These are phyloP conservation scores for Beauveria pseudobassiana DNA, from an alignment of 2,329 filamentous ascomycete genomes.

Conservation along the genomic window DNA sequence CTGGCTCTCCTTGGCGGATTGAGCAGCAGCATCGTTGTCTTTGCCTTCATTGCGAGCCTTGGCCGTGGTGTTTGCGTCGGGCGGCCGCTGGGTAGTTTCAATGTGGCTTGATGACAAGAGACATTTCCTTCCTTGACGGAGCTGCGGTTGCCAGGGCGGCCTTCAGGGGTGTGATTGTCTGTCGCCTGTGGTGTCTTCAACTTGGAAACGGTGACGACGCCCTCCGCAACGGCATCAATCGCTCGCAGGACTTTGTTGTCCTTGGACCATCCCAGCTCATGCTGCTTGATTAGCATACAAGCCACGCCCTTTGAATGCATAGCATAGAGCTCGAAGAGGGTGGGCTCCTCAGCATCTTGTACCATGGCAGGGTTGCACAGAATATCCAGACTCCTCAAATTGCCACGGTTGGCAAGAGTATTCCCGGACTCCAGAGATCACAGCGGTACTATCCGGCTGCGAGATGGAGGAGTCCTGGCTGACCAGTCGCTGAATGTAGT, in stretches of 20 bases:
- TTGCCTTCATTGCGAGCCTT: slow-evolving; percentile 39
- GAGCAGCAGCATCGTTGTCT: slow-evolving; percentile 38
- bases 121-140: slow-evolving; percentile 28
- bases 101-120: slow-evolving; percentile 20
- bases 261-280: slow-evolving; percentile 83
- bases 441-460: slow-evolving; percentile 87
- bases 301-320: slow-evolving; percentile 98
- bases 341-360: slow-evolving; percentile 58
- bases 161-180: slow-evolving; percentile 29
- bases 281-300: slow-evolving; percentile 75
- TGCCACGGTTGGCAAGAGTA: slow-evolving; percentile 78
- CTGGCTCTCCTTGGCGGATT: slow-evolving; percentile 30
- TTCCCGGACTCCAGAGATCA: slow-evolving; percentile 93
- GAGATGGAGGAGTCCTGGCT: slow-evolving; percentile 66
- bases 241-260: slow-evolving; percentile 81
- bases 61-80: slow-evolving; percentile 25
- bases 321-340: slow-evolving; percentile 88
- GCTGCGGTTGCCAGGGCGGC: slow-evolving; percentile 25
- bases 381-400: slow-evolving; percentile 85
- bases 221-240: slow-evolving; percentile 67
- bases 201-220: slow-evolving; percentile 67
- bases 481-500: slow-evolving; percentile 73
- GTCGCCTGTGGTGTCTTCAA: slow-evolving; percentile 47
- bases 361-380: slow-evolving; percentile 62
- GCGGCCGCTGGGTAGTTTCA: slow-evolving; percentile 24